Conservation (phyloP, 2,329 filamentous ascomycete genomes). For the Colletotrichum sp. region DNA sequence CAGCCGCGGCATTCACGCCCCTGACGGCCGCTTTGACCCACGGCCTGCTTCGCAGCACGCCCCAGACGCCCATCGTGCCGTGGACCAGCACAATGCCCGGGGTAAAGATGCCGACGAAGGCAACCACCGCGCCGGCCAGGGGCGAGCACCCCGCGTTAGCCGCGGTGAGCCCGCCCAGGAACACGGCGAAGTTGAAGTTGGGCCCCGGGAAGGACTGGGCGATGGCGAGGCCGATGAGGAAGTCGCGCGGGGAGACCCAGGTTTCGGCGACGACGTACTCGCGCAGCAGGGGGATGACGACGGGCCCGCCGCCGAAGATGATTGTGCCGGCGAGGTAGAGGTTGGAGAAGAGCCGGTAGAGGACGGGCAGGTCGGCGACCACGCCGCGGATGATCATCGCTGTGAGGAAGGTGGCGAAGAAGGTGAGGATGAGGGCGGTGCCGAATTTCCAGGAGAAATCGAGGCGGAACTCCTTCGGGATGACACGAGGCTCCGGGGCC, state of each 20-base stretch:
- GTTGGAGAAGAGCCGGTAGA: conserved; percentile 66
- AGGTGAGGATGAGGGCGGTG: conserved; percentile 39
- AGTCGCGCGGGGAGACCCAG: conserved; percentile 70
- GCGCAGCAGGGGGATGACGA: conserved; percentile 62
- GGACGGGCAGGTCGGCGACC: conserved; percentile 40
- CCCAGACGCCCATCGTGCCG: conserved; percentile 56
- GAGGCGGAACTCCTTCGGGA: conserved; percentile 30
- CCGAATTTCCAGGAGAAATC: conserved; percentile 43
- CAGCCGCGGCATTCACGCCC: conserved; percentile 60
- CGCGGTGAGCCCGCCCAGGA: conserved; percentile 55
- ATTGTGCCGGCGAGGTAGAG: conserved; percentile 72
- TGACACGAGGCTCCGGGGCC: conserved; percentile 26
- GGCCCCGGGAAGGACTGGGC: conserved; percentile 67
- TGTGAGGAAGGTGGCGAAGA: conserved; percentile 57
- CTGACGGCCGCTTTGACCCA: conserved; percentile 49
- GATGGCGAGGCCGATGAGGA: conserved; percentile 70
- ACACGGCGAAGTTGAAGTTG: conserved; percentile 56
- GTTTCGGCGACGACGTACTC: conserved; percentile 64
- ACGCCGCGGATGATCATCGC: conserved; percentile 53
- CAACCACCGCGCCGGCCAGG: conserved; percentile 51
- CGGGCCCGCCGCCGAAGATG: conserved; percentile 62
- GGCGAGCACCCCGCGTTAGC: conserved; percentile 37
- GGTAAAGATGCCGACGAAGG: conserved; percentile 51
- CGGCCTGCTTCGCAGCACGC: conserved; percentile 43
- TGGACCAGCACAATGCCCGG: conserved; percentile 49